Evolutionary conservation across 371 early-diverging fungal genomes (phyloP).

Genomic region (Phascolomyces articulosus): DNA sequence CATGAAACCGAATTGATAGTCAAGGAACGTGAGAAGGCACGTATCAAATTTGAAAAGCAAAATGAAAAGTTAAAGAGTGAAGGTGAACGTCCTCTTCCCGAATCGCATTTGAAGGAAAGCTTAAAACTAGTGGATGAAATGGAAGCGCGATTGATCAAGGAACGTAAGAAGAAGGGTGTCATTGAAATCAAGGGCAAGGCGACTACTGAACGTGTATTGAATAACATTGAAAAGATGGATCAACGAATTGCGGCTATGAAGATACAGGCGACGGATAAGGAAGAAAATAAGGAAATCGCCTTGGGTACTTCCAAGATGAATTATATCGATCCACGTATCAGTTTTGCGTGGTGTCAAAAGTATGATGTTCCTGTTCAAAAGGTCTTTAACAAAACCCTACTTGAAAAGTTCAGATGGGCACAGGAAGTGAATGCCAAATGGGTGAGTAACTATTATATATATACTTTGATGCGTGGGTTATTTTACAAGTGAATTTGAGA

Average conservation of each 20-base stretch:
- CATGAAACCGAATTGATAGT: conserved; percentile 60
- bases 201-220: conserved; percentile 66
- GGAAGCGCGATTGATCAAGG: conserved; percentile 46
- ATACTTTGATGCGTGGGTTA: too few relatives aligned
- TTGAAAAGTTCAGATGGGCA: conserved; percentile 98
- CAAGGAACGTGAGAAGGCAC: conserved; percentile 64
- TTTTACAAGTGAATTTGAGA: neutral
- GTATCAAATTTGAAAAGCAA: conserved; percentile 70
- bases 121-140: conserved; percentile 57
- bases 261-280: conserved; percentile 80
- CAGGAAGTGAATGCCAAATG: conserved; percentile 74
- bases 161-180: conserved; percentile 52
- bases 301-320: conserved; percentile 97
- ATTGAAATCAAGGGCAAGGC: conserved; percentile 35
- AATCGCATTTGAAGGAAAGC: conserved; percentile 58
- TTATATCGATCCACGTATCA: conserved; percentile 98
- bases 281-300: conserved; percentile 97
- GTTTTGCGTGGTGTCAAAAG: conserved; percentile 91
- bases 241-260: conserved; percentile 71
- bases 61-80: conserved; percentile 70
- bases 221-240: conserved; percentile 67
- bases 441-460: conserved; percentile 23
- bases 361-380: conserved; percentile 89
- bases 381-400: conserved; percentile 87
- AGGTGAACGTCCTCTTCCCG: conserved; percentile 51